These are phyloP conservation scores for Colletotrichum horii DNA, from an alignment of 2,329 filamentous ascomycete species.

Conservation along the genomic window DNA sequence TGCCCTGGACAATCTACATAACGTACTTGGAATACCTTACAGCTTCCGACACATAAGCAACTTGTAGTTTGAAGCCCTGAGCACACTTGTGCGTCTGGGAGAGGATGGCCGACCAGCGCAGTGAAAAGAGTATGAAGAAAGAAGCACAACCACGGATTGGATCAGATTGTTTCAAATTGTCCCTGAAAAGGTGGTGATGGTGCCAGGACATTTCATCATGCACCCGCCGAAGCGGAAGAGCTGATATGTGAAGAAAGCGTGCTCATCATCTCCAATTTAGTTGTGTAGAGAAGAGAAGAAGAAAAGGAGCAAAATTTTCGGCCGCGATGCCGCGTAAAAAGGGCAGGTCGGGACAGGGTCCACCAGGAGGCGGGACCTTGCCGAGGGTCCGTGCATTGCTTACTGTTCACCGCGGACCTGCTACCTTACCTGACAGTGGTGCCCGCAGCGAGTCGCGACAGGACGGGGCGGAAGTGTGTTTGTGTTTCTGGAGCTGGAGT, in stretches of 20 bases:
- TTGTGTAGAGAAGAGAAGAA: conserved; percentile 64
- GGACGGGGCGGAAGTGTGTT: too few species aligned
- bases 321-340: background rate
- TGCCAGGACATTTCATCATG: conserved; percentile 71
- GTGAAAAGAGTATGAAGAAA: background rate
- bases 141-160: conserved; percentile 40
- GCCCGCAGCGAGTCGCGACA: too few species aligned
- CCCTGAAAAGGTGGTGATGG: conserved; percentile 67
- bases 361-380: background rate
- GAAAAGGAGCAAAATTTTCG: conserved; percentile 25
- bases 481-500: too few species aligned
- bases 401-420: background rate
- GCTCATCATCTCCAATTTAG: conserved; percentile 83
- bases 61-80: background rate
- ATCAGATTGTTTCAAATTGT: conserved; percentile 72
- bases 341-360: conserved; percentile 1
- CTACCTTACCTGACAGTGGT: too few species aligned
- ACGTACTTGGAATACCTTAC: background rate
- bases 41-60: background rate
- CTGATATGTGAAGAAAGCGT: conserved; percentile 64
- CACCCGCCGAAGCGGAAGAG: conserved; percentile 57
- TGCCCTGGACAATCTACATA: background rate
- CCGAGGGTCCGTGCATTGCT: conserved; percentile 4
- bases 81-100: background rate
- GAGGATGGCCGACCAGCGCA: background rate